Conservation (phyloP, 306 rosid species). For the Medicago ruthenica region DNA sequence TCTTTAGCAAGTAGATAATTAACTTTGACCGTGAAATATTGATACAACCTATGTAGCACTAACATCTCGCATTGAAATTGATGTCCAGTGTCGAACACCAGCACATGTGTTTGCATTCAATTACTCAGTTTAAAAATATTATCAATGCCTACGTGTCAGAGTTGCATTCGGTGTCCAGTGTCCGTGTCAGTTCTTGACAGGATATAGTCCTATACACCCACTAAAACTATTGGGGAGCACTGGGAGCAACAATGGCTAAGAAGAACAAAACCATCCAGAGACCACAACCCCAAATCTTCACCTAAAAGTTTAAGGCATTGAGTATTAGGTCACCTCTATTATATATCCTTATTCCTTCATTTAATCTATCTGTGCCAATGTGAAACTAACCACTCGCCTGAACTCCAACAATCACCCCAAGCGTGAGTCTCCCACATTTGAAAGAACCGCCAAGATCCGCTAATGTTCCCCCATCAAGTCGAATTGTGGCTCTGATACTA, state of each 20-base stretch:
- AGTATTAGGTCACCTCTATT: background rate
- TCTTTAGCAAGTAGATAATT: too few species aligned
- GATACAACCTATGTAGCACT: too few species aligned
- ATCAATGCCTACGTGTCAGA: too few species aligned
- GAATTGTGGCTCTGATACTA: background rate
- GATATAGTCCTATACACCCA: background rate
- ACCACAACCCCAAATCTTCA: background rate
- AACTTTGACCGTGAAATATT: too few species aligned
- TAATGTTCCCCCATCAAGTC: background rate
- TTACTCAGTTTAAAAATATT: too few species aligned
- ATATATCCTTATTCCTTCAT: background rate
- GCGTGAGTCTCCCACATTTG: background rate
- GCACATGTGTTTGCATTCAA: background rate
- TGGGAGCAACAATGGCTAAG: background rate
- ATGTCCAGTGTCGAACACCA: too few species aligned
- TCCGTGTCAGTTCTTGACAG: background rate
- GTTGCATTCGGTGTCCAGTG: background rate
- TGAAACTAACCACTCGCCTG: background rate
- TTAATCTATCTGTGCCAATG: background rate
- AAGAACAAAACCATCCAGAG: background rate
- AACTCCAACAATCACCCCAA: background rate
- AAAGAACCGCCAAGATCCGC: background rate
- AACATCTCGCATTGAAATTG: too few species aligned
- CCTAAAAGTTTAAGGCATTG: background rate
- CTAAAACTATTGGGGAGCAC: constrained; percentile 1